These are phyloP conservation scores for Macrophomina tecta DNA, from an alignment of 2,329 filamentous ascomycete species.

Conservation along the genomic window DNA sequence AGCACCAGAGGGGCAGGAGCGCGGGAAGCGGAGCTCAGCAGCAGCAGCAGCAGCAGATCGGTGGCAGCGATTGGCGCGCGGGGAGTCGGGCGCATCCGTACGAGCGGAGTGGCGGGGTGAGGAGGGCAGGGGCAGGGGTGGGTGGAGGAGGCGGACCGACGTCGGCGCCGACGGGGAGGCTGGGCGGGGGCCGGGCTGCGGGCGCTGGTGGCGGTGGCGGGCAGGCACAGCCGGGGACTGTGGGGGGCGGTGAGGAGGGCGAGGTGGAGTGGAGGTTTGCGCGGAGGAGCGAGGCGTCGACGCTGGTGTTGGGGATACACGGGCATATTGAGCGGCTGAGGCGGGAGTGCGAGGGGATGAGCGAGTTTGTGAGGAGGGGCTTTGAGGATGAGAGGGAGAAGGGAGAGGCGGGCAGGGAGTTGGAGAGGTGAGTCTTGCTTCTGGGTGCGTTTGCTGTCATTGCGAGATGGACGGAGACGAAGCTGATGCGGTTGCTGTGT, in stretches of 20 bases:
- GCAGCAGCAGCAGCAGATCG: not conserved
- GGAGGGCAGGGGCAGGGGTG: not conserved
- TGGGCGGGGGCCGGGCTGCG: not conserved
- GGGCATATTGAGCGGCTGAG: constrained; percentile 4
- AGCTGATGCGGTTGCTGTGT: not conserved
- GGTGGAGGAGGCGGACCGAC: not conserved
- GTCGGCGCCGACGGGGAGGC: not conserved
- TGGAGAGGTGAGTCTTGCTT: constrained; percentile 14
- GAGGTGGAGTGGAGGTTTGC: not conserved
- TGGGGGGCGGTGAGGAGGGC: not conserved
- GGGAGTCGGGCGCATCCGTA: not conserved
- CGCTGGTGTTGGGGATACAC: constrained; percentile 1
- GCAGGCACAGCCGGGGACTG: not conserved
- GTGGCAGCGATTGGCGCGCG: not conserved
- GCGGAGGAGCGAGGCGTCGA: not conserved
- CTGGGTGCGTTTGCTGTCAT: not conserved
- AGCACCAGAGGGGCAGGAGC: not conserved
- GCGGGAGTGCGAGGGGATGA: constrained; percentile 5
- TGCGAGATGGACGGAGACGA: not conserved
- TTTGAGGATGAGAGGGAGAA: not conserved
- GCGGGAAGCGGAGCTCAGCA: not conserved
- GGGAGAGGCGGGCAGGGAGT: not conserved
- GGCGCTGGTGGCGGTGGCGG: not conserved
- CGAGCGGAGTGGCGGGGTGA: not conserved
- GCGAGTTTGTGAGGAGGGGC: not conserved